Base-by-base conservation (phyloP, 805 yeast species). In the Candida pini region DNA sequence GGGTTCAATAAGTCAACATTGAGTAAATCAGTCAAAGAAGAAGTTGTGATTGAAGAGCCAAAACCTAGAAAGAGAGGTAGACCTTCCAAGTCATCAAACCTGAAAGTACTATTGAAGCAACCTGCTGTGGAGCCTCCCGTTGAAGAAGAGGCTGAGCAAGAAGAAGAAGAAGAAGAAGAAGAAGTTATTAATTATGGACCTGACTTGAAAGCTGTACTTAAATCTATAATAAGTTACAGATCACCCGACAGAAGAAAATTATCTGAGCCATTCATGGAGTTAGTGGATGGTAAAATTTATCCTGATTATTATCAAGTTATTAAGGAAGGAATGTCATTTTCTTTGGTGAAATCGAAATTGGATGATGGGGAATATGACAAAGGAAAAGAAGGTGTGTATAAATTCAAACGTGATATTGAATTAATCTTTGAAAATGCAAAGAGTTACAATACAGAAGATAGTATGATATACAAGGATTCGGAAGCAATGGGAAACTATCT, bases 271-370 rank as follows among this genome's bases (percentile, higher is more conserved):
- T 89, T 88, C 53, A 54, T 82, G 63, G 83, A 78, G 21, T 80
- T 78, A 36, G 92, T 90, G 2, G 77, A 78, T 49, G 71, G 70
- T 21, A 72, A 73, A 10, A 74, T 72, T 39, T 81, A 82, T 48
- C 95, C 96, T 1, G 95, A 84, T 49, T 89, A 89, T 62, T 80
- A 80, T 59, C 70, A 74, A 43, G 63, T 83, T 6, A 78, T 90
- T 28, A 70, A 75, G 43, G 64, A 71, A 35, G 95, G 96, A 10
- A 82, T 86, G 56, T 74, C 95, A 1, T 71, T 90, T 48, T 69
- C 68, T 33, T 66, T 73, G 21, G 73, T 90, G 9, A 62, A 69
- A 40, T 60, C 61, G 15, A 71, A 71, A 31, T 51, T 88, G 28
- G 71, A 71, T n/a, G 71, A 71, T 13, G 58, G 57, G 13, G 74